Percentiles rank a stretch among this genome's conserved stretches.
phyloP scores from a whole-genome alignment of 2,329 filamentous ascomycete genomes.

The Scleromitrula shiraiana region DNA sequence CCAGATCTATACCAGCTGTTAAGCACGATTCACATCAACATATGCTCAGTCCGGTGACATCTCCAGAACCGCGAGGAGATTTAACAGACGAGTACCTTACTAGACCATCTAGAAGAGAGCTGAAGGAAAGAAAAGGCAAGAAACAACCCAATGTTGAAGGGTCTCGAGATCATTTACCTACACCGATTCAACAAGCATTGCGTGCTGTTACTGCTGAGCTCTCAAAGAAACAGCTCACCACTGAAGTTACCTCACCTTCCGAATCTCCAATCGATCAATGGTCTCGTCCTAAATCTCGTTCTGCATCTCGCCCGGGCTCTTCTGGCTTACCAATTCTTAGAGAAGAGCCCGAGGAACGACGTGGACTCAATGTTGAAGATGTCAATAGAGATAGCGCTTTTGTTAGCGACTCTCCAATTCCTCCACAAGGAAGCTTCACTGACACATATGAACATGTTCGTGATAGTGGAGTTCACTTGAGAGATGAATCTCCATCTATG shows the following conservation, averaged over 20 bases:
- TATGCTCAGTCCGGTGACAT: not conserved
- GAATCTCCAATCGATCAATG: conserved; percentile 2
- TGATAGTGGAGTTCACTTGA: conserved; percentile 51
- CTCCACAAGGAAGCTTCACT: conserved; percentile 26
- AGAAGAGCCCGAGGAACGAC: conserved; percentile 19
- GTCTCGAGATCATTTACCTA: not conserved
- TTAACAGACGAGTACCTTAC: conserved; percentile 10
- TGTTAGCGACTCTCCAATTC: conserved; percentile 38
- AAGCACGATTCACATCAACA: not conserved
- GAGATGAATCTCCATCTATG: conserved; percentile 34
- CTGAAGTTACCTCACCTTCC: not conserved
- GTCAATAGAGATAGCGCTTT: conserved; percentile 44
- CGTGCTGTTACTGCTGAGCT: not conserved
- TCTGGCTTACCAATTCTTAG: conserved; percentile 22
- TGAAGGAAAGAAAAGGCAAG: conserved; percentile 11
- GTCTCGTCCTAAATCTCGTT: conserved; percentile 3
- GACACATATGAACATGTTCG: conserved; percentile 24
- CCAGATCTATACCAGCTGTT: not conserved
- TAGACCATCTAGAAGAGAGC: conserved; percentile 14
- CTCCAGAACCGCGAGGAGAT: conserved; percentile 9
- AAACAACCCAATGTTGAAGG: not conserved
- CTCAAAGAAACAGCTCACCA: not conserved
- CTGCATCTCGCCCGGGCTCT: conserved; percentile 15
- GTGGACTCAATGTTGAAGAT: conserved; percentile 10
- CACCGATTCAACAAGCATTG: conserved; percentile 9